Conservation (phyloP, 192 early-diverging fungal species). For the Entomortierella beljakovae region DNA sequence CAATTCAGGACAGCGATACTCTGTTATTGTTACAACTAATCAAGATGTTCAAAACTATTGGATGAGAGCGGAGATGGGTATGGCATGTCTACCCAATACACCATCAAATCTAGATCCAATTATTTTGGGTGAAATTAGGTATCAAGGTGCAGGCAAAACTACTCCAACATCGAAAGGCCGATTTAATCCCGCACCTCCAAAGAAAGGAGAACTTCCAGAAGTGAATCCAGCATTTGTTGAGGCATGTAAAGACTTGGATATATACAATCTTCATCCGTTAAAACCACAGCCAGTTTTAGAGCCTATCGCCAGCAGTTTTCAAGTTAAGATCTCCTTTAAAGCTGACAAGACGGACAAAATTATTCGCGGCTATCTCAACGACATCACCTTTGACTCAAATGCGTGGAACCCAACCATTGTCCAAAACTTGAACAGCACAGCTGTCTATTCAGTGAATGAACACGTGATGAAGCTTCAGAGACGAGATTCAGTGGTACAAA, state of each 20-base stretch:
- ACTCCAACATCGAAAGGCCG: conserved; percentile 34
- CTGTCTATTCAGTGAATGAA: conserved; percentile 14
- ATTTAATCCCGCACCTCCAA: conserved; percentile 9
- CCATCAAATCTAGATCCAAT: conserved; percentile 34
- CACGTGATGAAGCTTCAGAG: conserved; percentile 35
- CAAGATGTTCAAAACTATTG: conserved; percentile 58
- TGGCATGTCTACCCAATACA: conserved; percentile 39
- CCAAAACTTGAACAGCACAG: conserved; percentile 44
- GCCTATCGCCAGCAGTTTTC: conserved; percentile 32
- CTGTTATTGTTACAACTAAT: conserved; percentile 60
- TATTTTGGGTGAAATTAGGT: conserved; percentile 54
- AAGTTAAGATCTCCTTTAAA: conserved; percentile 30
- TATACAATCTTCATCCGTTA: conserved; percentile 35
- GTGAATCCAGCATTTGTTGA: conserved; percentile 32
- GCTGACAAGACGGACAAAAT: conserved; percentile 12
- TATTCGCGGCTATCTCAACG: conserved; percentile 20
- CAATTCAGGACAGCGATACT: conserved; percentile 62
- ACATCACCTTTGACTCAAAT: conserved; percentile 20
- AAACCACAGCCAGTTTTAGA: conserved; percentile 28
- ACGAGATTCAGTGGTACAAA: conserved; percentile 36
- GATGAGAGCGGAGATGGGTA: conserved; percentile 58
- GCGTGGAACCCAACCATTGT: conserved; percentile 41
- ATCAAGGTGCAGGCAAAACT: conserved; percentile 51
- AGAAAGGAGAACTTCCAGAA: conserved; percentile 1
- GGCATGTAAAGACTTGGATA: conserved; percentile 45